These are phyloP conservation scores for Neoboletus magnificus DNA, from an alignment of 768 basidiomycete genomes.

Conservation along the genomic window DNA sequence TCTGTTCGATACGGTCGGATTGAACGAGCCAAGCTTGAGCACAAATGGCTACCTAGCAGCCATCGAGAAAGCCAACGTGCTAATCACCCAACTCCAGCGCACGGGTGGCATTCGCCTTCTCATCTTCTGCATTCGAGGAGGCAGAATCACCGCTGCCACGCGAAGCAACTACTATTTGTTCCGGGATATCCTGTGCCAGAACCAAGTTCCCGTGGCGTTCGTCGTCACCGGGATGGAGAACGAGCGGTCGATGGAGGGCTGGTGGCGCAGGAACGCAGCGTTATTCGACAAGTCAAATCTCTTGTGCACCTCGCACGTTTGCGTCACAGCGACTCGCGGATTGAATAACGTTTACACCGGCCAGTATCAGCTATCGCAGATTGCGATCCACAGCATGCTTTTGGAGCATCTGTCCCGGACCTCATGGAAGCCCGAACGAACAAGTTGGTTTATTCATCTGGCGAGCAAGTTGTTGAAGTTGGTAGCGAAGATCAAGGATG, in stretches of 20 bases:
- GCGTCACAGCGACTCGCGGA: conserved; percentile 36
- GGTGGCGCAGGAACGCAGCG: conserved; percentile 32
- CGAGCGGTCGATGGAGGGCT: conserved; percentile 28
- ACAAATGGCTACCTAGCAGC: conserved; percentile 22
- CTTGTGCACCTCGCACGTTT: conserved; percentile 33
- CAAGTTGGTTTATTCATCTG: conserved; percentile 21
- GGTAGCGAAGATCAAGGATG: conserved; percentile 10
- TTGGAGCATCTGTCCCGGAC: conserved; percentile 11
- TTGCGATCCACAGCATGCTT: conserved; percentile 21
- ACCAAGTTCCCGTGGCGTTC: conserved; percentile 30
- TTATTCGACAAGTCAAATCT: conserved; percentile 22
- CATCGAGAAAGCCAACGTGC: conserved; percentile 26
- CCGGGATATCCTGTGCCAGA: conserved; percentile 26
- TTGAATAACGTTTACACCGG: conserved; percentile 15
- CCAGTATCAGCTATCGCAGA: conserved; percentile 33
- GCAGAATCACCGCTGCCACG: conserved; percentile 25
- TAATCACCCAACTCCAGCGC: conserved; percentile 31
- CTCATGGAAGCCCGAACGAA: conserved; percentile 22
- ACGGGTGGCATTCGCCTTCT: conserved; percentile 29
- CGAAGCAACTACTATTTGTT: conserved; percentile 30
- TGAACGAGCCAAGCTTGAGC: conserved; percentile 25
- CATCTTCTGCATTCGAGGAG: conserved; percentile 33
- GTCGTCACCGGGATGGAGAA: conserved; percentile 32
- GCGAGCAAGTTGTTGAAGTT: conserved; percentile 20
- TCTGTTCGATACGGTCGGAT: conserved; percentile 32